These are phyloP conservation scores for Fusarium sambucinum DNA, from an alignment of 2,329 filamentous ascomycete genomes.

Conservation along the genomic window DNA sequence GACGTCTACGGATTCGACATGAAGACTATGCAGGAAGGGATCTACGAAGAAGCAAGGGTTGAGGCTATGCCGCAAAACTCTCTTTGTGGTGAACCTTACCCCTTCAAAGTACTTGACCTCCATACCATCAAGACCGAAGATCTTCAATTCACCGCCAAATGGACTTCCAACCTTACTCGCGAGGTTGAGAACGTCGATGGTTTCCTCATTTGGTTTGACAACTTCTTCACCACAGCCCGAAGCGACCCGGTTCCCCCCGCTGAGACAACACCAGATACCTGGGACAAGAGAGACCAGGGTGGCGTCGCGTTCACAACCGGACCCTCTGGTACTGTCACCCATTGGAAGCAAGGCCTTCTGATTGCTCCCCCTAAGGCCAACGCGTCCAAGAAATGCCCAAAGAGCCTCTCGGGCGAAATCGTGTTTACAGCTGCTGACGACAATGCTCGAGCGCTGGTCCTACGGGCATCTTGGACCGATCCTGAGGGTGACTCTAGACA, in stretches of 20 bases:
- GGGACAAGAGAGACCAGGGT: slow-evolving; percentile 67
- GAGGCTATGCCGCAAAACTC: slow-evolving; percentile 74
- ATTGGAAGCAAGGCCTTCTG: slow-evolving; percentile 90
- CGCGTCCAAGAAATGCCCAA: slow-evolving; percentile 60
- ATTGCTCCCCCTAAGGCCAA: slow-evolving; percentile 72
- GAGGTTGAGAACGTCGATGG: slow-evolving; percentile 82
- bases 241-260: slow-evolving; percentile 63
- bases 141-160: slow-evolving; percentile 78
- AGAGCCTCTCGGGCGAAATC: slow-evolving; percentile 74
- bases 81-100: slow-evolving; percentile 69
- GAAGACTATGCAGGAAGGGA: slow-evolving; percentile 86
- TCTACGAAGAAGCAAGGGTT: slow-evolving; percentile 85
- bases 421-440: slow-evolving; percentile 77
- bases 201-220: slow-evolving; percentile 94
- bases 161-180: slow-evolving; percentile 70
- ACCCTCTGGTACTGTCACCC: slow-evolving; percentile 79
- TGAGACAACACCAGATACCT: slow-evolving; percentile 70
- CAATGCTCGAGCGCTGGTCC: slow-evolving; percentile 75
- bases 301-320: slow-evolving; percentile 91
- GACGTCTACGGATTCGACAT: slow-evolving; percentile 97
- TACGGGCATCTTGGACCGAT: slow-evolving; percentile 72
- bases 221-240: slow-evolving; percentile 80
- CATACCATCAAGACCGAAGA: slow-evolving; percentile 79
- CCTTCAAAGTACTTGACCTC: slow-evolving; percentile 82
- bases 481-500: slow-evolving; percentile 56